Base-by-base conservation (phyloP, 202 grass and related monocot genomes). In the Zizania palustris region DNA sequence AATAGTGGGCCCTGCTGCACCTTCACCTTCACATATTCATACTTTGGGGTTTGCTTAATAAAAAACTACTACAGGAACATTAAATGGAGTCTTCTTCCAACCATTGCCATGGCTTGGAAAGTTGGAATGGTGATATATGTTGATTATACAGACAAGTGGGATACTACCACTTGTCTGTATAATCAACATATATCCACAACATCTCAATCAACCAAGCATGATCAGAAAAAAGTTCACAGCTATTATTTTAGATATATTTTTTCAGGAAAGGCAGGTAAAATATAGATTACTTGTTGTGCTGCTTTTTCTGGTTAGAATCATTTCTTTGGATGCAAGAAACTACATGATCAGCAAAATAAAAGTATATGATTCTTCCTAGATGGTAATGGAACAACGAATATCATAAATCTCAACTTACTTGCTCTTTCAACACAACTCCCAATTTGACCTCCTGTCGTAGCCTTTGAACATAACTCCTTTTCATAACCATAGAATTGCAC, bases 391-490 rank as follows among this genome's bases (percentile, higher is more conserved):
- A 71, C 57, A 65, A 66, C 48, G 39, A 13, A 70, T 15, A 51
- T 41, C 45, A 70, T 38, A 81, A 43, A 72, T 60, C 33, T 74
- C 20, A 70, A 80, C 28, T 87, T 91, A 97, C 93, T 76, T 97
- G 90, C 38, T 89, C 88, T 72, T 77, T 93, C 78, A 97, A 84
- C 57, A 97, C 85, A 68, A 84, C 46, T 67, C 48, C 88, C 77
- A 93, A 34, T 67, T 93, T 97, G 60, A 84, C 82, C 73, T 97
- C 85, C 82, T 87, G 93, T 34, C 51, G 82, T 60, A 93, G 60
- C 49, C 77, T 84, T 82, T 97, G 83, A 61, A 91, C 83, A 56
- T 87, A 49, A 79, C 71, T 83, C 51, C 88, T 90, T 93, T 89
- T 87, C 18, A 73, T 86, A 79, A 92, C 68, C 82, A 93, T 82